Evolutionary conservation across 2,329 filamentous ascomycete species (phyloP).

Genomic region (Septoria petroselini): DNA sequence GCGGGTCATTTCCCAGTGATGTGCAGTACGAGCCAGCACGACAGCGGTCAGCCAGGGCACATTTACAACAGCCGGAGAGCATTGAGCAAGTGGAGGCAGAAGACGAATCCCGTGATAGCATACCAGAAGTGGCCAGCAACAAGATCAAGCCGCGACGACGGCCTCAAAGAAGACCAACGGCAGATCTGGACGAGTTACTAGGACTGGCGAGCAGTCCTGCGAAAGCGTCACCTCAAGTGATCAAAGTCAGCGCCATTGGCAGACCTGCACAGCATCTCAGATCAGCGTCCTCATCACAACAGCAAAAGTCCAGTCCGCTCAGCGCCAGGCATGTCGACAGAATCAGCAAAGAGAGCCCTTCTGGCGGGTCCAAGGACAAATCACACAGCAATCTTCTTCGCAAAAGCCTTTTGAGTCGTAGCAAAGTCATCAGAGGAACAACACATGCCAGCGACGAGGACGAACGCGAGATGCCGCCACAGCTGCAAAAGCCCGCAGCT

Average conservation of each 20-base stretch:
- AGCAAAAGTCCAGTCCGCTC: constrained; percentile 14
- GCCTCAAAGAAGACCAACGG: constrained; percentile 24
- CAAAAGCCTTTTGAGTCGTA: constrained; percentile 26
- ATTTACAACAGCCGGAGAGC: neutral
- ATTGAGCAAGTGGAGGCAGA: constrained; percentile 8
- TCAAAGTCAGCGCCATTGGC: constrained; percentile 6
- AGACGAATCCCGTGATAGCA: constrained; percentile 32
- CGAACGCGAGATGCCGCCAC: neutral
- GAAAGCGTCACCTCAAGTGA: constrained; percentile 14
- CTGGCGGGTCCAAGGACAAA: constrained; percentile 8
- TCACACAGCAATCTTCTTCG: constrained; percentile 28
- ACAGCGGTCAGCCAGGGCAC: neutral
- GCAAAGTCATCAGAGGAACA: neutral
- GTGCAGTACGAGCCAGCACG: constrained; percentile 8
- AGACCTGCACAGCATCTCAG: constrained; percentile 5
- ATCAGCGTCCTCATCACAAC: neutral
- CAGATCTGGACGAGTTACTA: constrained; percentile 32
- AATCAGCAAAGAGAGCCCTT: constrained; percentile 16
- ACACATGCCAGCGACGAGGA: neutral
- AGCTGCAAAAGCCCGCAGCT: neutral
- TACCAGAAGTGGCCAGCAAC: constrained; percentile 28
- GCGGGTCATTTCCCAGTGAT: constrained; percentile 10
- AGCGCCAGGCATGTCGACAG: constrained; percentile 5
- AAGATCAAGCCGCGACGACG: constrained; percentile 16
- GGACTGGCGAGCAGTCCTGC: constrained; percentile 28